Evolutionary conservation across 2,329 filamentous ascomycete species (phyloP).

Genomic region (Saccharata proteae): DNA sequence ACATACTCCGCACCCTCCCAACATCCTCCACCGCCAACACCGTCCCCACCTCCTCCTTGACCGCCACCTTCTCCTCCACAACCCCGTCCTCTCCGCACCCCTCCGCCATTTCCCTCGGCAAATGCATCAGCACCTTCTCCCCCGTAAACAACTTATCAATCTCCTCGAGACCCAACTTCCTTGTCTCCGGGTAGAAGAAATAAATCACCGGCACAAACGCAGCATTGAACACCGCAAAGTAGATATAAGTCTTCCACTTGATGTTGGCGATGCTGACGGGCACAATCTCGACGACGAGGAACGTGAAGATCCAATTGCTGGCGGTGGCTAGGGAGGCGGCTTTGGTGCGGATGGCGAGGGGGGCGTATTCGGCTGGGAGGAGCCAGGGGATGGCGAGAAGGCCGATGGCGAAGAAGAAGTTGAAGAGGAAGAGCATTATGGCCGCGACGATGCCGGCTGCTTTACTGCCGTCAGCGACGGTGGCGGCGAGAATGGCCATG

Average conservation of each 20-base stretch:
- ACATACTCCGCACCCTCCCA: too few species aligned
- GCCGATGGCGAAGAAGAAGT: constrained; percentile 20
- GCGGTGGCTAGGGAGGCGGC: constrained; percentile 25
- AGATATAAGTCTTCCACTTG: constrained; percentile 14
- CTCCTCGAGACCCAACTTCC: constrained; percentile 37
- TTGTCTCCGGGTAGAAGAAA: constrained; percentile 42
- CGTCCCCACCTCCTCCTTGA: not conserved
- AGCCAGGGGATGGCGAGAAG: constrained; percentile 15
- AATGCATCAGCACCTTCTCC: constrained; percentile 10
- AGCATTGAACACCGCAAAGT: constrained; percentile 12
- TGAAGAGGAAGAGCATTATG: constrained; percentile 31
- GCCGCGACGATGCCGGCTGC: constrained; percentile 31
- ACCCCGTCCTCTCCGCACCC: constrained; percentile 6
- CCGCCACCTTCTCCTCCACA: not conserved
- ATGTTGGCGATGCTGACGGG: constrained; percentile 25
- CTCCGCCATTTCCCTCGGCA: constrained; percentile 10
- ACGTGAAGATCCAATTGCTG: constrained; percentile 24
- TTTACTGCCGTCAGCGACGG: constrained; percentile 21
- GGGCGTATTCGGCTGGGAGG: constrained; percentile 31
- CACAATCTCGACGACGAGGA: constrained; percentile 26
- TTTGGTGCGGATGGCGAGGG: constrained; percentile 24
- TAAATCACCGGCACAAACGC: constrained; percentile 32
- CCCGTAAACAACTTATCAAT: constrained; percentile 39
- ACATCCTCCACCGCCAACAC: constrained; percentile 2
- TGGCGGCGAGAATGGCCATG: constrained; percentile 31